Base-by-base conservation (phyloP, 140 eudicot species). In the Bidens hawaiensis region DNA sequence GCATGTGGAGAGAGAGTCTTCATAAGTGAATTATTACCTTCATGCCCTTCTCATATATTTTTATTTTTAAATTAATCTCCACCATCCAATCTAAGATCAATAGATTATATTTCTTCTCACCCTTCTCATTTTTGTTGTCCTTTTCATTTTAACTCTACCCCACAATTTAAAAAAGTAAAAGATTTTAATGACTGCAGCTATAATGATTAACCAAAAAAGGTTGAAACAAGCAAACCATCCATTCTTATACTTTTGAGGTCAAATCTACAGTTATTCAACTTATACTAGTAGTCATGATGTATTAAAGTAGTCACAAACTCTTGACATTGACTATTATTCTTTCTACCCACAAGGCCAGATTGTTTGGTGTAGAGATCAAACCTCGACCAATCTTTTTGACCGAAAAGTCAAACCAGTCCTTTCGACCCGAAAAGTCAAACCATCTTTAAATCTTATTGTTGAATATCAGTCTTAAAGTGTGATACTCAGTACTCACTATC, bases 211-310 rank as follows among this genome's bases (percentile, higher is more conserved):
- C 1, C 6, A 2, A 30, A 30, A 30, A 30, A 9, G 36, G 5
- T 30, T 6, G 8, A n/a, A 30, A 30, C 15, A 30, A 38, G 45
- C 45, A 38, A 38, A 11, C 45, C 45, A 38, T 38, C 45, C 45
- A 38, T 38, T 38, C 45, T 38, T 38, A 21, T 23, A 50, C 57
- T 50, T 50, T 50, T 23, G 57, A 22, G 59, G 59, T 25, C 34
- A 24, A 13, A 52, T 52, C 36, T 24, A 24, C 4, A 51, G 34
- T 6, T n/a, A n/a, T n/a, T n/a, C n/a, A n/a, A n/a, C n/a, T n/a
- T 6, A 52, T 4, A 21, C 56, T 19, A 49, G 22, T 49, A 49
- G n/a, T n/a, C 56, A 49, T 21, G 56, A 49, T 49, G 30, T 19
- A 22, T 22, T 50, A 42, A n/a, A 42, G 49, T 42, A 24, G 36